phyloP scores from a whole-genome alignment of 2,329 filamentous ascomycete genomes.

The Arthrobotrys musiformis region DNA sequence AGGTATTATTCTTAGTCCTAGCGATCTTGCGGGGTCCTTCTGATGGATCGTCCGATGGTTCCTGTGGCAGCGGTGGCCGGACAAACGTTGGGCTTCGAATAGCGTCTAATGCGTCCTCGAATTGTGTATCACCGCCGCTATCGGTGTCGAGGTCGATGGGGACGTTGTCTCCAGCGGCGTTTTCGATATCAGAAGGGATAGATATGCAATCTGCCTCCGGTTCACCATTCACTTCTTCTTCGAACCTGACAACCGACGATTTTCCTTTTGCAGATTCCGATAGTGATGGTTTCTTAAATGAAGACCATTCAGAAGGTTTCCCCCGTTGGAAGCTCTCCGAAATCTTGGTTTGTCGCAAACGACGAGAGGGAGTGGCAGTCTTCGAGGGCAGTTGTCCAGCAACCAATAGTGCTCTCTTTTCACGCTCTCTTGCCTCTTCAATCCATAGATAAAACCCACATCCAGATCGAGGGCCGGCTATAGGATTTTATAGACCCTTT shows the following conservation, averaged over 20 bases:
- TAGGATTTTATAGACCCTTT: slow-evolving; percentile 21
- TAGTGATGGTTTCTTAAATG: neutral
- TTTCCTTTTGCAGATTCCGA: neutral
- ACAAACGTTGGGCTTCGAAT: neutral
- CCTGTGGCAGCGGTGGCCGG: neutral
- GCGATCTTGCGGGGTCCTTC: slow-evolving; percentile 26
- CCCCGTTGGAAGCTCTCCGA: slow-evolving; percentile 14
- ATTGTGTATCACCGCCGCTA: neutral
- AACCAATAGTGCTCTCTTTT: slow-evolving; percentile 64
- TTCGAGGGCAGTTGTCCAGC: slow-evolving; percentile 26
- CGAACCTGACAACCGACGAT: neutral
- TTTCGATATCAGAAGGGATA: neutral
- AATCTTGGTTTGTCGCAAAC: slow-evolving; percentile 24
- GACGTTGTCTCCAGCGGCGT: neutral
- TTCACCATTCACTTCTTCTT: neutral
- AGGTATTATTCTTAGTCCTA: slow-evolving; percentile 29
- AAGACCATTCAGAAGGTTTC: neutral
- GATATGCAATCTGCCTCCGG: slow-evolving; percentile 1
- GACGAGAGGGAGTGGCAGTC: slow-evolving; percentile 21
- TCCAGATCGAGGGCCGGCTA: slow-evolving; percentile 37
- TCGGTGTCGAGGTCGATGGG: neutral
- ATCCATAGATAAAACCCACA: slow-evolving; percentile 72
- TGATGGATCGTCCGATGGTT: neutral
- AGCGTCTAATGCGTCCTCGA: neutral
- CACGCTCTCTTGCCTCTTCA: slow-evolving; percentile 67